A percentile compares a stretch with the other conserved stretches of the same genome.
Conservation (phyloP, 371 early-diverging fungal species). For the Mortierella sp. region DNA sequence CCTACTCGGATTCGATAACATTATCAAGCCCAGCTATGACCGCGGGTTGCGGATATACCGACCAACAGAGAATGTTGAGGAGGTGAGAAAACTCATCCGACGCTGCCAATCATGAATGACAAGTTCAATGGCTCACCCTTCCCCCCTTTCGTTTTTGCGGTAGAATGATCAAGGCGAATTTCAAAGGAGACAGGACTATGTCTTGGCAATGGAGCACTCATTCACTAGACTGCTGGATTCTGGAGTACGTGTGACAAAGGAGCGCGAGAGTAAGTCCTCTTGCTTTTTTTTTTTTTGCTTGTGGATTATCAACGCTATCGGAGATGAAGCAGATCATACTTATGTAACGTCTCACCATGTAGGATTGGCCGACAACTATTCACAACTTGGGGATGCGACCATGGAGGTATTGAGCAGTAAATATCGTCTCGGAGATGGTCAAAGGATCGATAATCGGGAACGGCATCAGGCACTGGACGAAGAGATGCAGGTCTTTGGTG, state of each 20-base stretch:
- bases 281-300: neutral
- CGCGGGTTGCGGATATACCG: conserved; percentile 65
- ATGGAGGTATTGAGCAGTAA: conserved; percentile 72
- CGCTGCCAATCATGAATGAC: neutral
- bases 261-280: conserved; percentile 57
- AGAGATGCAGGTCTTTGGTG: conserved; percentile 69
- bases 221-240: conserved; percentile 63
- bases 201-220: conserved; percentile 64
- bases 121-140: neutral
- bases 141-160: neutral
- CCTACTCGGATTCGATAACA: conserved; percentile 61
- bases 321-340: too few relatives aligned
- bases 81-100: conserved; percentile 51
- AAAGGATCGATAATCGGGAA: conserved; percentile 57
- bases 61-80: conserved; percentile 64
- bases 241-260: conserved; percentile 58
- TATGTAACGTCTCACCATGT: neutral
- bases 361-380: conserved; percentile 60
- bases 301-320: neutral
- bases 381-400: conserved; percentile 65
- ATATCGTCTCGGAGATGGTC: conserved; percentile 65
- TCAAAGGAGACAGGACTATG: conserved; percentile 67
- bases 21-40: conserved; percentile 62
- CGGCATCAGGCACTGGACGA: conserved; percentile 64
- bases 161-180: conserved; percentile 70